These are phyloP conservation scores for Aspergillus texensis DNA, from an alignment of 2,329 filamentous ascomycete species.

Conservation along the genomic window DNA sequence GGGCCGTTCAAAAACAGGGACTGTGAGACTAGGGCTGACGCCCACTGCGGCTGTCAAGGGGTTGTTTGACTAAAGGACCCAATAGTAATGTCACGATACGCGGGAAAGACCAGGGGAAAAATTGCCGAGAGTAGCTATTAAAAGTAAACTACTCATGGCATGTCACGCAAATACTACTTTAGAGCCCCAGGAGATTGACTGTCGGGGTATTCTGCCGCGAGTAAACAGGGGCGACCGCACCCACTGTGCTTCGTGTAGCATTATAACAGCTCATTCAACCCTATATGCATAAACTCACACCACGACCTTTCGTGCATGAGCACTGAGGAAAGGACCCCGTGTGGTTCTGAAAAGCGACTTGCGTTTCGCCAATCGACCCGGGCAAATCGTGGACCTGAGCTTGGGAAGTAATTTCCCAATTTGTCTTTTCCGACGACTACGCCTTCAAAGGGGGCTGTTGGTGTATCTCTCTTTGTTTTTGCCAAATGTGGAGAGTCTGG, in stretches of 20 bases:
- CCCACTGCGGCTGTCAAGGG: not conserved
- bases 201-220: not conserved
- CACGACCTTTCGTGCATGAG: not conserved
- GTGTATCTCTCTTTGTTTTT: not conserved
- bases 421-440: no score
- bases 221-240: not conserved
- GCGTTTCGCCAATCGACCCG: not conserved
- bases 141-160: not conserved
- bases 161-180: not conserved
- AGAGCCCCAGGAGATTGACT: not conserved
- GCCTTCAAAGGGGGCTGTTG: not conserved
- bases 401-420: not conserved
- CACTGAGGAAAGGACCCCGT: not conserved
- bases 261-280: not conserved
- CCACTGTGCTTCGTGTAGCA: not conserved
- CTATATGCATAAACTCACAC: not conserved
- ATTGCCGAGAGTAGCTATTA: not conserved
- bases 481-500: not conserved
- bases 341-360: not conserved
- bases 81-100: not conserved
- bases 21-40: not conserved
- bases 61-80: not conserved
- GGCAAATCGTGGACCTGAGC: not conserved
- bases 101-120: not conserved
- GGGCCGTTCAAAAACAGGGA: not conserved